These are phyloP conservation scores for Pisolithus thermaeus DNA, from an alignment of 1,284 basidiomycete species.

Conservation along the genomic window DNA sequence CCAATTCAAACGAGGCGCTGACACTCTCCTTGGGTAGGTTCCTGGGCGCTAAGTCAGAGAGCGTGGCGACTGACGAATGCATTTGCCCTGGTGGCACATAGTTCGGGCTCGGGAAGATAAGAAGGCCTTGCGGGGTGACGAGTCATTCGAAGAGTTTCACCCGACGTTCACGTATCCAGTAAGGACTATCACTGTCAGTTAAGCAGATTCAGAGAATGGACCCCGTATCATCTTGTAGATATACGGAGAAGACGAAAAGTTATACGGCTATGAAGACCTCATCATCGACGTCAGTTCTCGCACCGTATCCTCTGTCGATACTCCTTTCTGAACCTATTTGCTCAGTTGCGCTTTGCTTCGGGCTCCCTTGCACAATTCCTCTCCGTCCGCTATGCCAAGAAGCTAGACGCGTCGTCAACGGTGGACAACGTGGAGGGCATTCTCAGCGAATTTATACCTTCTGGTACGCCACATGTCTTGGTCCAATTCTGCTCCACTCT, in stretches of 20 bases:
- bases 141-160: slow-evolving; percentile 62
- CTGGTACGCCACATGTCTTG: slow-evolving; percentile 37
- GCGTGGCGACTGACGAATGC: slow-evolving; percentile 4
- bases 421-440: slow-evolving; percentile 86
- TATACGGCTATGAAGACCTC: slow-evolving; percentile 89
- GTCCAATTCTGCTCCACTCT: not conserved
- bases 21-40: slow-evolving; percentile 62
- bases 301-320: slow-evolving; percentile 1
- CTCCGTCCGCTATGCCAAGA: slow-evolving; percentile 60
- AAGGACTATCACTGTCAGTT: slow-evolving; percentile 18
- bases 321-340: slow-evolving; percentile 5
- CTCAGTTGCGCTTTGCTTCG: slow-evolving; percentile 79
- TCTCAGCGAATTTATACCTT: slow-evolving; percentile 75
- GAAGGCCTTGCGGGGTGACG: slow-evolving; percentile 52
- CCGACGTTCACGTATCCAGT: slow-evolving; percentile 88
- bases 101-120: slow-evolving; percentile 63
- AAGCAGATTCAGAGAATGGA: slow-evolving; percentile 3
- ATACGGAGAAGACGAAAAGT: slow-evolving; percentile 93
- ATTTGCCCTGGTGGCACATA: slow-evolving; percentile 19
- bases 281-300: slow-evolving; percentile 65
- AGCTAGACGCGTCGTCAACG: slow-evolving; percentile 65
- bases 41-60: not conserved
- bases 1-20: slow-evolving; percentile 77
- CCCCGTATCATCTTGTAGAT: slow-evolving; percentile 43
- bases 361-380: slow-evolving; percentile 81